These are phyloP conservation scores for Solanum pennellii DNA, from an alignment of 257 asterid genomes.

Conservation along the genomic window DNA sequence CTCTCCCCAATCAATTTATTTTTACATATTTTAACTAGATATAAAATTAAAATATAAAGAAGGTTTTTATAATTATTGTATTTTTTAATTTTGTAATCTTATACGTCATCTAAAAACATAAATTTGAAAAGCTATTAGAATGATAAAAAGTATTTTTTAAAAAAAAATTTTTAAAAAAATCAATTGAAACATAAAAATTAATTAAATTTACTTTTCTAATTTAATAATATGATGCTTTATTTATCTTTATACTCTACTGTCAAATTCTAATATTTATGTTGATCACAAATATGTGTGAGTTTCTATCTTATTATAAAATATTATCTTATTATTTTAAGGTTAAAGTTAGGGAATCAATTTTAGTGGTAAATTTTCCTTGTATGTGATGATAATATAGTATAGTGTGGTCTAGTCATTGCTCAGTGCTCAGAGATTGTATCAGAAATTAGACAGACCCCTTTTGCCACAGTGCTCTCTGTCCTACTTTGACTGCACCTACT, in stretches of 20 bases:
- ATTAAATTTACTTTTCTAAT: background rate
- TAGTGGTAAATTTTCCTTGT: background rate
- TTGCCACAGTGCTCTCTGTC: background rate
- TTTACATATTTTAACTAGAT: too few species aligned
- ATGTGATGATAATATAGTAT: background rate
- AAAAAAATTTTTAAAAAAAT: too few species aligned
- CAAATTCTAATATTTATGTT: background rate
- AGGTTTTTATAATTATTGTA: too few species aligned
- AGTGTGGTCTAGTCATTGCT: background rate
- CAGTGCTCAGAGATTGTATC: background rate
- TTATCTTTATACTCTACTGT: background rate
- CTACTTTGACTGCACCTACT: background rate
- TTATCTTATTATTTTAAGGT: background rate
- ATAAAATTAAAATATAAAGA: too few species aligned
- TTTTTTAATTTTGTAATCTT: too few species aligned
- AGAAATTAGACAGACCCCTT: background rate
- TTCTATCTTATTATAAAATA: too few species aligned
- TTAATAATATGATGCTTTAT: background rate
- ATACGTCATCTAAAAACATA: too few species aligned
- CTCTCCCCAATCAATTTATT: too few species aligned
- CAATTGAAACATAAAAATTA: too few species aligned
- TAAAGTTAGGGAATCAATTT: background rate
- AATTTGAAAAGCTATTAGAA: too few species aligned
- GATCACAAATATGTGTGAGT: background rate
- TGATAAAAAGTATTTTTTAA: too few species aligned